Percentiles rank a stretch among this genome's conserved stretches.
These are phyloP conservation scores for Ciborinia camelliae DNA, from an alignment of 2,329 filamentous ascomycete species.

Conservation along the genomic window DNA sequence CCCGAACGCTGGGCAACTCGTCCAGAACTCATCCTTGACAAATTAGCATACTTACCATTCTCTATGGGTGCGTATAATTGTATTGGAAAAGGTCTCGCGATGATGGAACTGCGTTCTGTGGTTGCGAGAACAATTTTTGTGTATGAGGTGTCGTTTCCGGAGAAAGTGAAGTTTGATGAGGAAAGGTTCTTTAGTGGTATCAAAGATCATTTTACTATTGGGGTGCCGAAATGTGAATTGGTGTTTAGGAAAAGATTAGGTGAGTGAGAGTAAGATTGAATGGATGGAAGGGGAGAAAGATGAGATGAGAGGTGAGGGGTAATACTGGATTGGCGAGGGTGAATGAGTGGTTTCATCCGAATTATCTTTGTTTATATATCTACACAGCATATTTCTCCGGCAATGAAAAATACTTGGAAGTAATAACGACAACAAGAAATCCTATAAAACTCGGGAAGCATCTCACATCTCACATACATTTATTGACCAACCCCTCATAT, in stretches of 20 bases:
- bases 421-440: no score
- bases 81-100: conserved; percentile 36
- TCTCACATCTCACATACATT: no score
- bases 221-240: background rate
- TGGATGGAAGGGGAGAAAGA: background rate
- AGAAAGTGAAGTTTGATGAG: background rate
- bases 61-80: conserved; percentile 28
- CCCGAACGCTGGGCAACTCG: conserved; percentile 35
- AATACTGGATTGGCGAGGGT: no score
- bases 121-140: conserved; percentile 19
- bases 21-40: conserved; percentile 28
- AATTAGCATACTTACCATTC: conserved; percentile 36
- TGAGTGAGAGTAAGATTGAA: background rate
- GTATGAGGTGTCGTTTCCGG: background rate
- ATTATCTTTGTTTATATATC: no score
- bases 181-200: background rate
- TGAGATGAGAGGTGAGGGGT: background rate
- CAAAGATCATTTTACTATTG: background rate
- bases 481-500: no score
- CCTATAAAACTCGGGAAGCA: no score
- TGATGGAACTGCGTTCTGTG: conserved; percentile 37
- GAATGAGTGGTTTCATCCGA: no score
- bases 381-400: no score
- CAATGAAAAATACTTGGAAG: no score
- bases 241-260: background rate